Conservation (phyloP, 2,329 filamentous ascomycete genomes). For the Alternaria conjuncta region DNA sequence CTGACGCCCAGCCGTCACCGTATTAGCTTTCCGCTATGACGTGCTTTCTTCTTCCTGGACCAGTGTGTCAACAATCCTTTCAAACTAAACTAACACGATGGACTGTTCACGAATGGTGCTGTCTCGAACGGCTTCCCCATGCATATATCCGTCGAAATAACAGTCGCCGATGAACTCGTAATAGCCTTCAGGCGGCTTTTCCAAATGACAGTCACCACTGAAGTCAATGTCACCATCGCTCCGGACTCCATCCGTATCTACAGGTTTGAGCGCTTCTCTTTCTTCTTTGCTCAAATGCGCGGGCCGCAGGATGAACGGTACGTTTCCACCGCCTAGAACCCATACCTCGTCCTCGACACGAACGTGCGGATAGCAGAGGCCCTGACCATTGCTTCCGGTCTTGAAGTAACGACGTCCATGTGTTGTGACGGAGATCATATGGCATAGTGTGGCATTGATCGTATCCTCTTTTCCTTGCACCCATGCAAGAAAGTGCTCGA, state of each 20-base stretch:
- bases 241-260: background rate
- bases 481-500: background rate
- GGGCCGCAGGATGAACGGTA: background rate
- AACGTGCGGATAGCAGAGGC: background rate
- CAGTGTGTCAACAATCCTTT: background rate
- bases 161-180: background rate
- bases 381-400: background rate
- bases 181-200: background rate
- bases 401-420: background rate
- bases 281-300: background rate
- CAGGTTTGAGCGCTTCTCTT: background rate
- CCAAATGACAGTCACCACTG: rapidly evolving
- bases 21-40: background rate
- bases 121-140: background rate
- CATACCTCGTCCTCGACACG: background rate
- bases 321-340: background rate
- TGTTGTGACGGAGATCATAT: background rate
- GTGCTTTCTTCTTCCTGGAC: background rate
- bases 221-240: background rate
- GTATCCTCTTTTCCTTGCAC: background rate
- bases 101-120: background rate
- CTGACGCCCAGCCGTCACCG: background rate
- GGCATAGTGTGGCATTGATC: background rate
- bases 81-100: background rate
- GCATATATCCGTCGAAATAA: background rate